phyloP scores from a whole-genome alignment of 176 grass and related monocot genomes.

The bread wheat (Triticum aestivum) region IWGSC_CS_RefSeq_v2.1 NC_057806.1:604266213-604266712 shows the following conservation, averaged over 20 bases:
- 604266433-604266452: no score
- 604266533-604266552: slow-evolving; percentile 35
- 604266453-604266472: slow-evolving; percentile 45
- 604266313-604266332: no score
- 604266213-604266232: no score
- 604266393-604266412: no score
- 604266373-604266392: no score
- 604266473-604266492: slow-evolving; percentile 42
- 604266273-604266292: no score
- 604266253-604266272: no score
- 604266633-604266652: slow-evolving; percentile 46
- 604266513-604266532: slow-evolving; percentile 45
- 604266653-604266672: slow-evolving; percentile 37
- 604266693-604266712: slow-evolving; percentile 40
- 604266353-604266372: no score
- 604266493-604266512: slow-evolving; percentile 24
- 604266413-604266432: no score
- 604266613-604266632: slow-evolving; percentile 49
- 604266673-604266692: slow-evolving; percentile 38
- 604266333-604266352: no score
- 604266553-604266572: slow-evolving; percentile 33
- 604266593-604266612: slow-evolving; percentile 14
- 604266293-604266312: no score
- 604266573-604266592: slow-evolving; percentile 50
- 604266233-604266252: no score